These are phyloP conservation scores for Chaetoscypha palmicola DNA, from an alignment of 2,329 filamentous ascomycete species.

Conservation along the genomic window DNA sequence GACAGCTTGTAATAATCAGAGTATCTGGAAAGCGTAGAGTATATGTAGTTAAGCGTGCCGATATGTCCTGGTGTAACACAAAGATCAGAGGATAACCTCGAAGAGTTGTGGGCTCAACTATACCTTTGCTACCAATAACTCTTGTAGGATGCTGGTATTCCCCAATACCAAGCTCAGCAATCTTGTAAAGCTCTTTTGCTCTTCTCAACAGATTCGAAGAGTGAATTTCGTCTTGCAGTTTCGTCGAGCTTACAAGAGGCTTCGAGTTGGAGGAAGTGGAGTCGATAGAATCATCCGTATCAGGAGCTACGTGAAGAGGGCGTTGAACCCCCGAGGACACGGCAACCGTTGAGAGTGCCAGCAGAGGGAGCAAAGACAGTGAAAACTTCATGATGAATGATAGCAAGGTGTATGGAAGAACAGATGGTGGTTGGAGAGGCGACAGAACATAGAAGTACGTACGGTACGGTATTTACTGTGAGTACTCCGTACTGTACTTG, in stretches of 20 bases:
- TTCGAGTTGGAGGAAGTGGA: constrained; percentile 4
- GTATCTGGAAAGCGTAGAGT: constrained; percentile 45
- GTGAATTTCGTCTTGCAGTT: constrained; percentile 50
- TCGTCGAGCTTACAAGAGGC: constrained; percentile 40
- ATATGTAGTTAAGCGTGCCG: constrained; percentile 59
- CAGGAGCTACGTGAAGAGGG: constrained; percentile 8
- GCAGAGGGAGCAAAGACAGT: constrained; percentile 4
- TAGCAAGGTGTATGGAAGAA: too few relatives aligned
- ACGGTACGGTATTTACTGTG: too few relatives aligned
- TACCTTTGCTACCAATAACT: constrained; percentile 61
- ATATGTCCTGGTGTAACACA: constrained; percentile 48
- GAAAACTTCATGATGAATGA: constrained; percentile 9
- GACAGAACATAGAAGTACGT: too few relatives aligned
- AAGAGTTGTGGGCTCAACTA: too few relatives aligned
- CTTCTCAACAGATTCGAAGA: constrained; percentile 49
- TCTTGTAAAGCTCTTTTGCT: constrained; percentile 53
- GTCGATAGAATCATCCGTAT: not conserved
- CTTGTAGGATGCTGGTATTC: constrained; percentile 64
- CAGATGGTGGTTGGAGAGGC: too few relatives aligned
- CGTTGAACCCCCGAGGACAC: constrained; percentile 10
- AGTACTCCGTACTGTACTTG: too few relatives aligned
- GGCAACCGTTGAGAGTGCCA: constrained; percentile 6
- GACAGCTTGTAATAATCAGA: constrained; percentile 55
- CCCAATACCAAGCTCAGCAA: constrained; percentile 50
- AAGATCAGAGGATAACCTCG: too few relatives aligned